Evolutionary conservation across 805 yeast genomes (phyloP), one percentile per base, ranked within the genome.

Genomic region (Geotrichum ghanense): DNA sequence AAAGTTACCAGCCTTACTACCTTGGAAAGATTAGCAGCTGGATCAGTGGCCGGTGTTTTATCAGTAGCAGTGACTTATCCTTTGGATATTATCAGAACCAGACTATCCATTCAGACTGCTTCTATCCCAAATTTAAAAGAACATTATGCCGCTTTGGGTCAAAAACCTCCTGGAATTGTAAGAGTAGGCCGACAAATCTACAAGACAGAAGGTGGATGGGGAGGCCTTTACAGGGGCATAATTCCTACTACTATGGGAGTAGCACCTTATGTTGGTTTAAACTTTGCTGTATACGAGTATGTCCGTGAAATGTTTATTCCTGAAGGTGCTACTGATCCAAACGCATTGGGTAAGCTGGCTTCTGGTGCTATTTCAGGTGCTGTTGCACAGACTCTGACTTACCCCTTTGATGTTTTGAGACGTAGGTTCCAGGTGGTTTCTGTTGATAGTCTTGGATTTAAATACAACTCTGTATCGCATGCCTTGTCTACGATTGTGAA

Each of bases 191-290:
- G 51, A 27, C 66, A 70, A 16, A 86, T 88, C 19, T 85, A 83
- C 63, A 56, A 55, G 14, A 73, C 71, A 14, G 98, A 90, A 65
- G 97, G 97, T 31, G 95, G 96, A 0, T 21, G 86, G 6, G 50
- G 59, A 1, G 95, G 88, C 0, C 68, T 90, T 14, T 90, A 85
- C 60, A 71, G 89, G 45, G 98, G 98, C 2, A 70, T 89, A 10
- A 69, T 81, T 51, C 95, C 97, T n/a, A 90, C 97, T 0, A 78
- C 89, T 1, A 65, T 85, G 48, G 97, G 97, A 1, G 96, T 92
- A 19, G 97, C 95, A 1, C 97, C 97, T 1, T 92, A 89, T 59
- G 96, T 87, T 25, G 95, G 95, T 3, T 74, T 90, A 45, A 90
- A 89, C 64, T 90, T 90, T 61, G 82, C 95, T 2, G 78, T 87